Evolutionary conservation across 768 basidiomycete species (phyloP), one percentile per base, ranked within the genome.

Genomic region (Vishniacozyma victoriae): DNA sequence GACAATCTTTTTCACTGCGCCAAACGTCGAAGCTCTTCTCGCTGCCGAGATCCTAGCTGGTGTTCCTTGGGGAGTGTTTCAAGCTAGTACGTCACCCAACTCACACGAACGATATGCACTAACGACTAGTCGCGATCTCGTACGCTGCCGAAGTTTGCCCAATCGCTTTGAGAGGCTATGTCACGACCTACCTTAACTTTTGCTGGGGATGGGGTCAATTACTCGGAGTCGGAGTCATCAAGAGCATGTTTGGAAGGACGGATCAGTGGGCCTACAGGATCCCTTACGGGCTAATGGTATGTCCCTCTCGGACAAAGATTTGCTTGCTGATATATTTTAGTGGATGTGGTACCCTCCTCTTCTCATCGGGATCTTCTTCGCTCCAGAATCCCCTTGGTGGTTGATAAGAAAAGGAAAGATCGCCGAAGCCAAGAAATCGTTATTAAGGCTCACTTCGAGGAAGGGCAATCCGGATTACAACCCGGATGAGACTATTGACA

Each of bases 141-240:
- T 71, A 71, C 48, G 70, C 70, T n/a, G 55, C 67, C 9, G 70
- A 71, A 44, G 70, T 71, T 35, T 62, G 60, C 44, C 70, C 70
- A 3, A 57, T 71, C 37, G 61, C 67, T 11, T 55, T 71, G 13
- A 54, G 70, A 45, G 63, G 62, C 3, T 69, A 69, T 48, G 47
- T 71, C 12, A 68, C 67, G 7, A 57, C 52, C 35, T 71, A 64
- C 42, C 65, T 64, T 51, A 74, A 73, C 49, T 60, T 70, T n/a
- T 75, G 73, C 52, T 74, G 70, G 70, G 70, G 65, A 31, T 50
- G 61, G 38, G 70, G 70, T 15, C 70, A 71, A 40, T 44, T 67
- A 36, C 58, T 71, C 39, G 62, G 60, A 22, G 55, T 68, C 39
- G 70, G 67, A 3, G 66, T 71, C 35, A 62, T 71, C 39, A 57